Evolutionary conservation across 202 grass and related monocot genomes (phyloP), one percentile per base, ranked within the genome.

Genomic region (Miscanthus sacchariflorus): DNA sequence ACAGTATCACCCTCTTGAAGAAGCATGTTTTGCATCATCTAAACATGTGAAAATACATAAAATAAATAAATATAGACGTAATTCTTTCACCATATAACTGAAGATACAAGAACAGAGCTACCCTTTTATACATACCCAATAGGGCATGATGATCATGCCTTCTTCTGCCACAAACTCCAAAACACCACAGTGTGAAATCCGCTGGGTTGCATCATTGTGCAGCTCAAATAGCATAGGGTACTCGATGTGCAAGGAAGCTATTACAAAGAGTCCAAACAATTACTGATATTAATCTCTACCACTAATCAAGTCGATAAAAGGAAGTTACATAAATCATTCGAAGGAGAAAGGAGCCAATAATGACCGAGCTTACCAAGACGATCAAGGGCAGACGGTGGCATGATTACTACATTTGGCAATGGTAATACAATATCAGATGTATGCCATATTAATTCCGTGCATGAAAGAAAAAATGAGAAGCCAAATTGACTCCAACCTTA

Each of bases 21-120:
- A 85, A 96, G 91, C 93, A 99, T 93, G 92, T 99, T 99, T 93
- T 96, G 91, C 94, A 99, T 99, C 96, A 96, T 95, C 96, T 99
- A 87, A 30, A 85, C 21, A 86, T 42, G 75, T 33, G 48, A 78
- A 25, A 40, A 81, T 18, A 81, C 84, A 67, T 40, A 19, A 38
- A 44, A 79, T 8, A 86, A 25, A 76, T 49, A 4, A 28, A 77
- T 38, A 24, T 13, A 7, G 48, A 70, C 17, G 27, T 13, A 39
- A 12, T 80, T 83, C 50, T 83, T 67, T 83, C 52, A 76, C 24
- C 54, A 83, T 70, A 77, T 50, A 84, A 64, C 27, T 61, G 15
- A 78, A 80, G 48, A 59, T 36, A 79, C 4, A 24, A 79, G 28
- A 46, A 54, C 5, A 81, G 23, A 75, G 7, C 72, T 43, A 42